phyloP scores from a whole-genome alignment of 495 filamentous ascomycete species.

The Xylaria nigripes region DNA sequence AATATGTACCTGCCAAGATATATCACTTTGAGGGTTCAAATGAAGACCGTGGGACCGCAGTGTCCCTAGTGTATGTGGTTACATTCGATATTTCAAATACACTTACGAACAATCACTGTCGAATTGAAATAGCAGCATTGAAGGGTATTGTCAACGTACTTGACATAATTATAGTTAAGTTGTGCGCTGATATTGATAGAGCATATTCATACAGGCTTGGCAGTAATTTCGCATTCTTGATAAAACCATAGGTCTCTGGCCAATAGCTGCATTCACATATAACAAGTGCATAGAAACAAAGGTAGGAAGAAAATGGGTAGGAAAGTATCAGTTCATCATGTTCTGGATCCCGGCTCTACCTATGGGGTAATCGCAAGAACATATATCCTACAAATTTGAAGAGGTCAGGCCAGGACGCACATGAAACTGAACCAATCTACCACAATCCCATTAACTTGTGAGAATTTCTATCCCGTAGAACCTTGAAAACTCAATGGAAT shows the following conservation, averaged over 20 bases:
- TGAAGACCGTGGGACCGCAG: no score
- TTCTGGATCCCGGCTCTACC: neutral
- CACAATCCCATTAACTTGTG: neutral
- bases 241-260: no score
- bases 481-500: neutral
- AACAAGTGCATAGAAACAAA: neutral
- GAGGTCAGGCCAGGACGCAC: slow-evolving; percentile 5
- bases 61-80: no score
- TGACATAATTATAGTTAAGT: no score
- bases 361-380: slow-evolving; percentile 3
- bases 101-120: no score
- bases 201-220: neutral
- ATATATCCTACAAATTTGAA: slow-evolving; percentile 14
- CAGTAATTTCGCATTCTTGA: no score
- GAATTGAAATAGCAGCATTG: no score
- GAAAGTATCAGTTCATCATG: neutral
- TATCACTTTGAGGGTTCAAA: no score
- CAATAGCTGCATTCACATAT: neutral
- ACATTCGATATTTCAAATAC: no score
- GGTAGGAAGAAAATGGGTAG: neutral
- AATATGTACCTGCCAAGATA: no score
- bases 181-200: no score
- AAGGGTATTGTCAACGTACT: no score
- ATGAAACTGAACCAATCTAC: neutral
- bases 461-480: slow-evolving; percentile 8